Percentiles rank a stretch among this genome's conserved stretches.
phyloP scores from a whole-genome alignment of 2,329 filamentous ascomycete genomes.

The Alternaria viburni region DNA sequence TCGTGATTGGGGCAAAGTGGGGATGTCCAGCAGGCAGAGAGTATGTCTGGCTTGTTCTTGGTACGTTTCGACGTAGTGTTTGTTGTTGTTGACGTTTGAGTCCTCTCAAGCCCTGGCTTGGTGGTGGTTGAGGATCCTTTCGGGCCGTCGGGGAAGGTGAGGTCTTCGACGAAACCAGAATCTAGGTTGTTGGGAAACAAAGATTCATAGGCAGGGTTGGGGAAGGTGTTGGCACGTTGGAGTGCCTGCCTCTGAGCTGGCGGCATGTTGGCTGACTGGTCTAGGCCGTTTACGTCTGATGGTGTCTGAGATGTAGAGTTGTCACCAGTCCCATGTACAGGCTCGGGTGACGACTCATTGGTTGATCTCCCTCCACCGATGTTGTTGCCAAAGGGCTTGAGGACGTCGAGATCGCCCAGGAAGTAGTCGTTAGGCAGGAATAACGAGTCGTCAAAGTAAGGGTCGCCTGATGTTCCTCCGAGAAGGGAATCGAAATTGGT shows the following conservation, averaged over 20 bases:
- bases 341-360: slow-evolving; percentile 49
- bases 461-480: slow-evolving; percentile 37
- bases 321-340: slow-evolving; percentile 24
- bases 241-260: slow-evolving; percentile 29
- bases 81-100: slow-evolving; percentile 19
- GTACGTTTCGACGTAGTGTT: slow-evolving; percentile 38
- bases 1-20: slow-evolving; percentile 50
- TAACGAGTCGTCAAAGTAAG: slow-evolving; percentile 47
- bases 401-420: slow-evolving; percentile 48
- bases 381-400: slow-evolving; percentile 44
- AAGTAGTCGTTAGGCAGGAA: slow-evolving; percentile 50
- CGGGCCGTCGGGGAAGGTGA: slow-evolving; percentile 47
- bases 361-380: slow-evolving; percentile 41
- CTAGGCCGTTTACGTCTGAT: slow-evolving; percentile 24
- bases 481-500: slow-evolving; percentile 41
- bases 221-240: slow-evolving; percentile 40
- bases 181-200: slow-evolving; percentile 47
- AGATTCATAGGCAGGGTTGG: slow-evolving; percentile 45
- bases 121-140: slow-evolving; percentile 25
- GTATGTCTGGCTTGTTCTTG: slow-evolving; percentile 45
- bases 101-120: slow-evolving; percentile 24
- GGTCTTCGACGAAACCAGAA: slow-evolving; percentile 44
- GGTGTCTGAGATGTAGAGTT: slow-evolving; percentile 33
- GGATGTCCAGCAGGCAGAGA: slow-evolving; percentile 52
- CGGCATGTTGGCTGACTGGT: slow-evolving; percentile 37